Conservation (phyloP, 1,284 basidiomycete genomes). For the Sphagnurus paluster region DNA sequence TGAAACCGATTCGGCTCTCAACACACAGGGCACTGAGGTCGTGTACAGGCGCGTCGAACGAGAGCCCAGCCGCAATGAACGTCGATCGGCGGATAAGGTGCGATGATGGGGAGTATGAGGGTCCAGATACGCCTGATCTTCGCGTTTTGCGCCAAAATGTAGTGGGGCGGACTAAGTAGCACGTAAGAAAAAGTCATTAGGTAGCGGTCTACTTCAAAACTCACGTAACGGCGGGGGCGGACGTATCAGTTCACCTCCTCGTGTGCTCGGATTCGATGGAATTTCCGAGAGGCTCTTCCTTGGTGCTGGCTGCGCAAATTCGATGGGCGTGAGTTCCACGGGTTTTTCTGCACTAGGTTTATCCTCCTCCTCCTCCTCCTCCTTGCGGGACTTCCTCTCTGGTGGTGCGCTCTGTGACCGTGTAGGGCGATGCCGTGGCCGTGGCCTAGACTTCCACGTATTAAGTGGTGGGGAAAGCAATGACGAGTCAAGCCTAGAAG, state of each 20-base stretch:
- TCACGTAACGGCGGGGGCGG: constrained; percentile 65
- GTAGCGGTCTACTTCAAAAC: constrained; percentile 25
- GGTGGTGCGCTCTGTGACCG: constrained; percentile 49
- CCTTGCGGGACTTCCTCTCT: constrained; percentile 25
- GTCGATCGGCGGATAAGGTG: constrained; percentile 71
- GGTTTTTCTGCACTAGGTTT: constrained; percentile 13
- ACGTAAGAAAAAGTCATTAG: constrained; percentile 4
- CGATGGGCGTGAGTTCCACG: constrained; percentile 18
- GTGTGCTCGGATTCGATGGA: constrained; percentile 22
- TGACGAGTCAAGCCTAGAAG: constrained; percentile 29
- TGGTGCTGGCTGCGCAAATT: constrained; percentile 22
- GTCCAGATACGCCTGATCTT: constrained; percentile 62
- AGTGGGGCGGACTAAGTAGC: constrained; percentile 51
- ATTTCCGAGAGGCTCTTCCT: constrained; percentile 25
- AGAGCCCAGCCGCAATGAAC: constrained; percentile 69
- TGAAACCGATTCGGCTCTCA: constrained; percentile 55
- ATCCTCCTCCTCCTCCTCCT: constrained; percentile 5
- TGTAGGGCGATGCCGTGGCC: constrained; percentile 38
- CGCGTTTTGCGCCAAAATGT: constrained; percentile 72
- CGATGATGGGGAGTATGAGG: constrained; percentile 66
- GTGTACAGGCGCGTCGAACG: constrained; percentile 57
- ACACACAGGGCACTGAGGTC: constrained; percentile 69
- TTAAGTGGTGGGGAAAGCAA: constrained; percentile 53
- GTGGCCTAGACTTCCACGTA: constrained; percentile 39
- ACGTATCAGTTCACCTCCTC: constrained; percentile 45